phyloP scores from a whole-genome alignment of 306 rosid species.

The Vigna unguiculata region DNA sequence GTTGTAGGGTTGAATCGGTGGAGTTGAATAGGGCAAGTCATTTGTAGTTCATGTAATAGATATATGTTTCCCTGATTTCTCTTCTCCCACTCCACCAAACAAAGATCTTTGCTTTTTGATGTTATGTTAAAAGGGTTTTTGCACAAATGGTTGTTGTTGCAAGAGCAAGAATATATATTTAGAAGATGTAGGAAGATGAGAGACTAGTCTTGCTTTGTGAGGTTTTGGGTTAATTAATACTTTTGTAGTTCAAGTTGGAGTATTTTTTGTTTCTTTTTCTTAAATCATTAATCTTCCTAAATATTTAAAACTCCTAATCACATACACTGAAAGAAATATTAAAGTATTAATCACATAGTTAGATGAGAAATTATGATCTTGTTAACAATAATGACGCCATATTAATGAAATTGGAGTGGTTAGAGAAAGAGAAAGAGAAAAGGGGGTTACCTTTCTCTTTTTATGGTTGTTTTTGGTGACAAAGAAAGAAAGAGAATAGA shows the following conservation, averaged over 20 bases:
- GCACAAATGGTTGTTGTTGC: slow-evolving; percentile 2
- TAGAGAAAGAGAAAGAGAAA: neutral
- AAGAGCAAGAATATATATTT: slow-evolving; percentile 16
- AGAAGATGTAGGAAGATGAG: slow-evolving; percentile 14
- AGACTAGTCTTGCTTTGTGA: neutral
- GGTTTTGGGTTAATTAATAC: slow-evolving; percentile 24
- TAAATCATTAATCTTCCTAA: neutral
- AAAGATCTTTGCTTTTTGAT: slow-evolving; percentile 23
- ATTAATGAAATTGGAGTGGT: slow-evolving; percentile 8
- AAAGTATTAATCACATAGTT: too few species aligned
- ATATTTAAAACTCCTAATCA: too few species aligned
- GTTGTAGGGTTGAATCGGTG: slow-evolving; percentile 61
- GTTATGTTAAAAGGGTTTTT: neutral
- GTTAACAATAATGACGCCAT: neutral
- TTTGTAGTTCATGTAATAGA: slow-evolving; percentile 18
- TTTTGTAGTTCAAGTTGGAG: slow-evolving; percentile 39
- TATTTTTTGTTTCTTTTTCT: neutral
- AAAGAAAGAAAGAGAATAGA: neutral
- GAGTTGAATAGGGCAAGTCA: slow-evolving; percentile 80
- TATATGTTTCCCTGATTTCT: neutral
- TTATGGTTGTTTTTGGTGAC: neutral
- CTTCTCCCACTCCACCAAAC: slow-evolving; percentile 5
- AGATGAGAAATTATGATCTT: neutral
- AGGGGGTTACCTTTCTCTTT: neutral
- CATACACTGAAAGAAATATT: too few species aligned